Percentiles rank a stretch among this genome's conserved stretches.
Conservation (phyloP, 176 grass and related monocot genomes). For the Avena sativa region DNA sequence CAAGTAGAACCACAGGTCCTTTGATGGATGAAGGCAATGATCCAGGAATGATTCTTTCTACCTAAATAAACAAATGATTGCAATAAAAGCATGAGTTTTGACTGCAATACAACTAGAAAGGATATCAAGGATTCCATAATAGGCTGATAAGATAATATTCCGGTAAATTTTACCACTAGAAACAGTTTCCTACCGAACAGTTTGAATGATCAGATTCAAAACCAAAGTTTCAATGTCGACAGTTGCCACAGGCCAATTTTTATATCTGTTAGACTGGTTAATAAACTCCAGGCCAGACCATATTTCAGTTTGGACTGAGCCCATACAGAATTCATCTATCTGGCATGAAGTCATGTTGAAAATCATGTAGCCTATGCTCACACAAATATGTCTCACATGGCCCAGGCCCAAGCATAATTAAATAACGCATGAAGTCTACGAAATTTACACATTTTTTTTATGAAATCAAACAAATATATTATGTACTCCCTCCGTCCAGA, state of each 20-base stretch:
- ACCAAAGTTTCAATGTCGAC: not conserved
- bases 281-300: conserved; percentile 23
- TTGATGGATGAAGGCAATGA: conserved; percentile 63
- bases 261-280: not conserved
- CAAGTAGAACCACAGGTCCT: conserved; percentile 74
- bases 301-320: not conserved
- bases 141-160: not conserved
- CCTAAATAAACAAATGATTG: conserved; percentile 54
- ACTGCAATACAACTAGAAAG: not conserved
- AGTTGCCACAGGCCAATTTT: not conserved
- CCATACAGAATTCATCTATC: conserved; percentile 1
- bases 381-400: not conserved
- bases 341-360: not conserved
- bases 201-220: not conserved
- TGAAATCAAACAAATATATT: not conserved
- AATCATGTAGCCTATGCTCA: conserved; percentile 12
- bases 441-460: conserved; percentile 21
- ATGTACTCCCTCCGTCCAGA: too few relatives aligned
- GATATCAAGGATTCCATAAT: conserved; percentile 22
- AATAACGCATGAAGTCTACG: not conserved
- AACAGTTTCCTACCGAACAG: not conserved
- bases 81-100: conserved; percentile 28
- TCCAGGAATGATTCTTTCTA: conserved; percentile 85
- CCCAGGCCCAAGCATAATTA: not conserved
- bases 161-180: not conserved